Base-by-base conservation (phyloP, 2,329 filamentous ascomycete species). In the Colletotrichum tofieldiae region DNA sequence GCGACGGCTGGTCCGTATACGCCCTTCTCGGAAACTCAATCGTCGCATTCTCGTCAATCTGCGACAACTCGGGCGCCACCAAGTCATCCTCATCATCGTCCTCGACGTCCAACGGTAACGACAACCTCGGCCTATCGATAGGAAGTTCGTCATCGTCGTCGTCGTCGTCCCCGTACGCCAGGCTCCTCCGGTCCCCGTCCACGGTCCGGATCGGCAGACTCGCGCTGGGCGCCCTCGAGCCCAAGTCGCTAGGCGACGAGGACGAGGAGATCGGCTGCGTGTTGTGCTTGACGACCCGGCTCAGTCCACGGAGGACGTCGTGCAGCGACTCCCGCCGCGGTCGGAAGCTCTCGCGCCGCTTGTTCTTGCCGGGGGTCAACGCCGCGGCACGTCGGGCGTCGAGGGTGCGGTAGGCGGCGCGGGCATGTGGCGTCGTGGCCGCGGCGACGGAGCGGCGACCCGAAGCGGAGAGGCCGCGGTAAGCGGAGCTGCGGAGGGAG, bases 11-110 rank as follows among this genome's bases (percentile, higher is more conserved):
- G 70, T 90, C 87, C 64, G 81, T 86, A 47, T 81, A 77, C 20
- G 85, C 86, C 60, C 90, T 82, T 37, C 90, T 84, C 9, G 89
- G 87, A 60, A 91, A 77, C 79, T 92, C 91, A 37, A 92, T 85
- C 2, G 90, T 87, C 55, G 88, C 87, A 14, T 73, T 73, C 52
- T 90, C 88, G 35, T 91, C 89, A 32, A 92, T 77, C 12, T 85
- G 83, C 41, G 87, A 86, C 61, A 88, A 85, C 63, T 83, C 85
- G 41, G 90, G 90, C 11, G 88, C 88, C 49, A 84, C 83, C 67
- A 90, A 76, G 52, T 88, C 86, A 26, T 88, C 85, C 47, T 85
- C 85, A 45, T 85, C 84, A 51, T 85, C 84, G 6, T 72, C 69
- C 12, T 72, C 69, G 29, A 85, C 81, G 39, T 86, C 86, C 32